These are phyloP conservation scores for Irpex sp. DNA, from an alignment of 1,284 basidiomycete genomes.

Conservation along the genomic window DNA sequence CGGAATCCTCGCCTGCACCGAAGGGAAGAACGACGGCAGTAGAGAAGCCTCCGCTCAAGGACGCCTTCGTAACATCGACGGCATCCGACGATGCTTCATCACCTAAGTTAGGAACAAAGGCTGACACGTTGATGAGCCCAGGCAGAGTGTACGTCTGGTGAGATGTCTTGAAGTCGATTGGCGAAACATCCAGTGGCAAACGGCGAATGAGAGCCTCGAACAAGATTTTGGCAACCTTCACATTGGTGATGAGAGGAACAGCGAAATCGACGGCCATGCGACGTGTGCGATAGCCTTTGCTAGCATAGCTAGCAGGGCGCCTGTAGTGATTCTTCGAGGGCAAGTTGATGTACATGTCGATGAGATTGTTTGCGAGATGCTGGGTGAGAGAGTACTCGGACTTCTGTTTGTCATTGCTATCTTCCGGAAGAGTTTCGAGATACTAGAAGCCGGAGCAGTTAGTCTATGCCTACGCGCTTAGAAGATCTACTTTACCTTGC, in stretches of 20 bases:
- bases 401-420: conserved; percentile 78
- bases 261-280: conserved; percentile 99
- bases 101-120: conserved; percentile 81
- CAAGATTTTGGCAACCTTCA: conserved; percentile 98
- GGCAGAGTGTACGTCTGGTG: conserved; percentile 91
- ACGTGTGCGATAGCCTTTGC: conserved; percentile 95
- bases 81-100: conserved; percentile 64
- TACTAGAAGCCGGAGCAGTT: conserved; percentile 43
- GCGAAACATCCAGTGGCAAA: conserved; percentile 85
- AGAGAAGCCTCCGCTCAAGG: conserved; percentile 86
- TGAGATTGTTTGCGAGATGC: conserved; percentile 93
- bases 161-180: conserved; percentile 93
- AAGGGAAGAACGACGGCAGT: conserved; percentile 77
- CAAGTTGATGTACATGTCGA: conserved; percentile 99
- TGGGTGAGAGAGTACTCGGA: conserved; percentile 95
- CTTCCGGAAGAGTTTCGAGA: conserved; percentile 82
- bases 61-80: conserved; percentile 70
- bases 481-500: conserved; percentile 58
- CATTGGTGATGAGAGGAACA: conserved; percentile 96
- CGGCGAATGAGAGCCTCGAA: conserved; percentile 93
- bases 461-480: not conserved
- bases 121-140: conserved; percentile 86
- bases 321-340: conserved; percentile 98
- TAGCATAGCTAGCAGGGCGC: conserved; percentile 94
- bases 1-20: conserved; percentile 45